These are phyloP conservation scores for Pythium brassicae DNA, from an alignment of 352 stramenopile species.

Conservation along the genomic window DNA sequence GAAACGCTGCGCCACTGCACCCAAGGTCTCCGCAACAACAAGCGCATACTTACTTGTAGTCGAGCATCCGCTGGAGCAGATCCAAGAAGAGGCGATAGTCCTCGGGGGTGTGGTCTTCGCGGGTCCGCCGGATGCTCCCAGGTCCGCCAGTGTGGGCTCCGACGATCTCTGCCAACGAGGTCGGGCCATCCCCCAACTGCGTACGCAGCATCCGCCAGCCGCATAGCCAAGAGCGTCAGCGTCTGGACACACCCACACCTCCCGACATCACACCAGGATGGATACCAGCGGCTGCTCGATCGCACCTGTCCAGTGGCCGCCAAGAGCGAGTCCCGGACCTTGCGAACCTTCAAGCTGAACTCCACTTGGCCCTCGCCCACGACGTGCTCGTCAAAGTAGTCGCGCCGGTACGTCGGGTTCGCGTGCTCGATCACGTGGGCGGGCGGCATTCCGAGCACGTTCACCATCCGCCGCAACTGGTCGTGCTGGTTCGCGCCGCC, in stretches of 20 bases:
- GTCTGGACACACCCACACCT: neutral
- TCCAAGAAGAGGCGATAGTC: conserved; percentile 94
- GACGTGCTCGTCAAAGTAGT: conserved; percentile 92
- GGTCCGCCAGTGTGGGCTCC: conserved; percentile 35
- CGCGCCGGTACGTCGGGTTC: conserved; percentile 69
- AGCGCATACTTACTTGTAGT: conserved; percentile 83
- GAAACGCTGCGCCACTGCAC: too few relatives aligned
- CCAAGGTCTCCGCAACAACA: neutral
- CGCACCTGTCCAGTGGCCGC: conserved; percentile 22
- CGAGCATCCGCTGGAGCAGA: conserved; percentile 92
- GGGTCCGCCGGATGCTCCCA: conserved; percentile 30
- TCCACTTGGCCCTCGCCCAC: conserved; percentile 51
- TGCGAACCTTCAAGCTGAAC: conserved; percentile 66
- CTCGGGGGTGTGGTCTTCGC: conserved; percentile 67
- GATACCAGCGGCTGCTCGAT: neutral
- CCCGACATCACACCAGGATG: neutral
- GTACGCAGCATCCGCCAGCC: conserved; percentile 5
- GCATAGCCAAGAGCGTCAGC: conserved; percentile 9
- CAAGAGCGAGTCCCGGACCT: conserved; percentile 24
- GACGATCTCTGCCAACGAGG: conserved; percentile 56
- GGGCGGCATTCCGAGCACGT: conserved; percentile 93
- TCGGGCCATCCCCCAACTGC: conserved; percentile 30
- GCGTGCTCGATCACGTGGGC: conserved; percentile 87
- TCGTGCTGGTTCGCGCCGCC: conserved; percentile 94
- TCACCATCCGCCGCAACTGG: conserved; percentile 96